Evolutionary conservation across 192 early-diverging fungal species (phyloP), one percentile per base, ranked within the genome.

Genomic region (Coemansia sp.): DNA sequence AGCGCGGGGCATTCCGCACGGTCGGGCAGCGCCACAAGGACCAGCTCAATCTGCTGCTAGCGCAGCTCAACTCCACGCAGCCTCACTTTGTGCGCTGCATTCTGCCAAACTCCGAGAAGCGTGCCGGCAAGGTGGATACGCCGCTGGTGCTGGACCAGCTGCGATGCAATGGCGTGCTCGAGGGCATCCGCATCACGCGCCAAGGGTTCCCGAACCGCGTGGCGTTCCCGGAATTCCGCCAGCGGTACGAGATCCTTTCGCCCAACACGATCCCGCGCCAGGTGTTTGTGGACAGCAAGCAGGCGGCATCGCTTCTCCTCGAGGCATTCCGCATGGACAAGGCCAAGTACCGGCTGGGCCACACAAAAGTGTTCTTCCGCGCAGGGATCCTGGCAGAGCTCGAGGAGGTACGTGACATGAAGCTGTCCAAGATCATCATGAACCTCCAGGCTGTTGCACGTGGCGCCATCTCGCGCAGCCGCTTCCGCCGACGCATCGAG

Each of bases 51-150:
- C 74, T 87, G 15, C 82, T 98, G 28, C 94, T 98, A 94, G 86
- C 87, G n/a, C 88, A 90, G 65, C 82, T 98, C 4, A 87, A 94
- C 73, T 84, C 87, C 36, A 98, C 95, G 1, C 84, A 93, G 53
- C 97, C 97, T 23, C 97, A 98, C 78, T 98, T 98, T 84, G 95
- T 98, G 36, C 93, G 97, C 23, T 98, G 97, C 83, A 98, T 98
- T 67, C 70, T 98, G 42, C 97, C 97, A 8, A 98, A 98, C 64
- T 76, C 89, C 27, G 89, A 95, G 56, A 98, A 98, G 79, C 83
- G 84, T 22, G 76, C 97, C 0, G 92, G 92, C 8, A 87, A 87
- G 61, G 84, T 98, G 52, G 70, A 94, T 57, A 87, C 90, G 25
- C 87, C 88, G 29, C 83, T 93, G 41, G 95, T 98, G 3, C 79